phyloP scores from a whole-genome alignment of 1,139 yeast species.

The Candida labiduridarum region DNA sequence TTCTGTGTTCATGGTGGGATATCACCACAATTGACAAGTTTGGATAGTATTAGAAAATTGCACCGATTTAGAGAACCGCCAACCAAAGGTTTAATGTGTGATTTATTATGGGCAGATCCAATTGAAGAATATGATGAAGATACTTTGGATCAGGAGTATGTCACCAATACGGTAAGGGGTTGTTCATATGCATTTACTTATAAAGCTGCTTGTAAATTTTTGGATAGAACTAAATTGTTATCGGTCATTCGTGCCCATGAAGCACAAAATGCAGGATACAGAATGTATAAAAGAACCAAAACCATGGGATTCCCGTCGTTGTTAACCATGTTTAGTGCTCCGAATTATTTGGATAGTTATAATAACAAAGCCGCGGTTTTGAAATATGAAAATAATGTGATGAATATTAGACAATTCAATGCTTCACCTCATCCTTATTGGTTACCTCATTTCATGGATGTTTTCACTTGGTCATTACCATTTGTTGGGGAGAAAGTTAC shows the following conservation, averaged over 20 bases:
- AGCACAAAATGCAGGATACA: conserved; percentile 96
- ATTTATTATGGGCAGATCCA: conserved; percentile 96
- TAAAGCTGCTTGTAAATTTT: conserved; percentile 78
- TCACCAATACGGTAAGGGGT: conserved; percentile 79
- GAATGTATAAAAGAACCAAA: conserved; percentile 88
- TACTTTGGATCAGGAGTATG: conserved; percentile 52
- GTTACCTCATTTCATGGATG: conserved; percentile 97
- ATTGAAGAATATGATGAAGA: conserved; percentile 83
- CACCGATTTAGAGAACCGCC: conserved; percentile 94
- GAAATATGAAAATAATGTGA: conserved; percentile 85
- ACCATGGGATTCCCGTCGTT: conserved; percentile 92
- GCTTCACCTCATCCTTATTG: conserved; percentile 95
- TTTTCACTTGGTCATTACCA: conserved; percentile 96
- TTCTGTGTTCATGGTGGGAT: conserved; percentile 98
- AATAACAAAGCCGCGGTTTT: conserved; percentile 95
- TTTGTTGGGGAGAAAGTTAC: conserved; percentile 97
- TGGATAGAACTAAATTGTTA: conserved; percentile 76
- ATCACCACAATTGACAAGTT: conserved; percentile 76
- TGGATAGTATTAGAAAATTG: conserved; percentile 69
- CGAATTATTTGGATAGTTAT: conserved; percentile 90
- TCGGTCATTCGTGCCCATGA: conserved; percentile 94
- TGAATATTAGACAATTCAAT: conserved; percentile 95
- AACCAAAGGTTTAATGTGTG: conserved; percentile 92
- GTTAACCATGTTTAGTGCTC: conserved; percentile 93
- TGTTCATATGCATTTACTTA: conserved; percentile 92